These are phyloP conservation scores for Exserohilum turcica DNA, from an alignment of 2,329 filamentous ascomycete genomes.

Conservation along the genomic window DNA sequence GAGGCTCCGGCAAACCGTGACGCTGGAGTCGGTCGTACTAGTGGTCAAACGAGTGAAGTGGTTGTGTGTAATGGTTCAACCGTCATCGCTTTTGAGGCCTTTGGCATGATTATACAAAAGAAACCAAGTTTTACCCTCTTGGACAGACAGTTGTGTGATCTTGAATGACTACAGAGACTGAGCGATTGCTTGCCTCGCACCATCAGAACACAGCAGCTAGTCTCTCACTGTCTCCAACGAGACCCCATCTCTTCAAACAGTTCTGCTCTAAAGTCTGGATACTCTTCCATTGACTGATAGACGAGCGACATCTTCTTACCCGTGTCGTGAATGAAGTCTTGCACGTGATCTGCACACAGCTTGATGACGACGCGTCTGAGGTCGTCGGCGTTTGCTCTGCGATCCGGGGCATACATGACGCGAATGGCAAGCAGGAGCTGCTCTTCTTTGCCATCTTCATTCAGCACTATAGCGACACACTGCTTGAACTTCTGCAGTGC, in stretches of 20 bases:
- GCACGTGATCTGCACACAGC: constrained; percentile 38
- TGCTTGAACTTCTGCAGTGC: constrained; percentile 37
- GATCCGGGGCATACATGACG: constrained; percentile 32
- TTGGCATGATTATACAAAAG: not conserved
- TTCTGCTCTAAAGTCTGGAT: constrained; percentile 37
- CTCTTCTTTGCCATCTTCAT: constrained; percentile 31
- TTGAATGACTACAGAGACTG: not conserved
- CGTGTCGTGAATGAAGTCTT: constrained; percentile 34
- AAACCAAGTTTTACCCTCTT: not conserved
- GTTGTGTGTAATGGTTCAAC: not conserved
- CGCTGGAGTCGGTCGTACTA: not conserved
- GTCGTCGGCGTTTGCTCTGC: constrained; percentile 28
- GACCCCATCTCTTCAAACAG: constrained; percentile 38
- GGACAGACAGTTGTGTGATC: not conserved
- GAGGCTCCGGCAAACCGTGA: not conserved
- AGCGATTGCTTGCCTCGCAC: not conserved
- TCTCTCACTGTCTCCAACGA: constrained; percentile 26
- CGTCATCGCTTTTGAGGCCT: not conserved
- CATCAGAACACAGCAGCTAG: not conserved
- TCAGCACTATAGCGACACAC: constrained; percentile 26
- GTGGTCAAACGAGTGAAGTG: not conserved
- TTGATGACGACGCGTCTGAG: constrained; percentile 28
- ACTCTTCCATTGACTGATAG: constrained; percentile 37
- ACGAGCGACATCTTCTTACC: constrained; percentile 34
- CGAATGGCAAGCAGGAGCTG: constrained; percentile 33